Base-by-base conservation (phyloP, 768 basidiomycete species). In the Melanogaster broomeanus region DNA sequence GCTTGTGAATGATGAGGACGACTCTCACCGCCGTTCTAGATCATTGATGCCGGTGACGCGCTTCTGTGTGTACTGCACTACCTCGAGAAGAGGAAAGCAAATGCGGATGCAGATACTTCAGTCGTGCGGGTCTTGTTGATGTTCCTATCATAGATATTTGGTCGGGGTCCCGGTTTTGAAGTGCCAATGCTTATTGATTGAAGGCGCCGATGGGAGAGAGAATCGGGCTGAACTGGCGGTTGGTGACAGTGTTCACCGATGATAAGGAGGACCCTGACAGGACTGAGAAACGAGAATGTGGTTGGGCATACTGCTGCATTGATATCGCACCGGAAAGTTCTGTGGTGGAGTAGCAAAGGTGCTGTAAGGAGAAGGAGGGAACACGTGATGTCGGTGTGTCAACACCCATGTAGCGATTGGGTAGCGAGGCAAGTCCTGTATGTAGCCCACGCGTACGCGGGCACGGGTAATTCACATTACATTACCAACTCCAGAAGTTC, bases 11-110 rank as follows among this genome's bases (percentile, higher is more conserved):
- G 37, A 19, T 2, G 34, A 41, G 16, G 12, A 51, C 16, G 24
- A 22, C 16, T 66, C 81, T 51, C 47, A 93, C 95, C 91, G 85
- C 60, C 89, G 82, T 71, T 99, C 97, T 55, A 99, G 78, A 70
- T 98, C 97, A 67, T 91, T 89, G 56, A 99, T 94, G 7, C 95
- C 96, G 61, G 82, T 84, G 45, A 98, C 96, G 46, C 93, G 83
- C 63, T 92, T 94, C 73, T 98, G 97, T 1, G 93, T 96, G 72
- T 98, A 98, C 68, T 94, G 88, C 2, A 99, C 87, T 12, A 94
- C 77, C 72, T 98, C 95, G 4, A 89, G 71, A 98, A 94, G 51
- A 98, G 77, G 66, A 97, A 98, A 0, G 88, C 79, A 66, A 92
- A 94, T 1, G 93, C 88, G 3, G 87, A 79, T 5, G 85, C 77